Percentiles rank a stretch among this genome's conserved stretches.
phyloP scores from a whole-genome alignment of 768 basidiomycete genomes.

The Boletales sp. region DNA sequence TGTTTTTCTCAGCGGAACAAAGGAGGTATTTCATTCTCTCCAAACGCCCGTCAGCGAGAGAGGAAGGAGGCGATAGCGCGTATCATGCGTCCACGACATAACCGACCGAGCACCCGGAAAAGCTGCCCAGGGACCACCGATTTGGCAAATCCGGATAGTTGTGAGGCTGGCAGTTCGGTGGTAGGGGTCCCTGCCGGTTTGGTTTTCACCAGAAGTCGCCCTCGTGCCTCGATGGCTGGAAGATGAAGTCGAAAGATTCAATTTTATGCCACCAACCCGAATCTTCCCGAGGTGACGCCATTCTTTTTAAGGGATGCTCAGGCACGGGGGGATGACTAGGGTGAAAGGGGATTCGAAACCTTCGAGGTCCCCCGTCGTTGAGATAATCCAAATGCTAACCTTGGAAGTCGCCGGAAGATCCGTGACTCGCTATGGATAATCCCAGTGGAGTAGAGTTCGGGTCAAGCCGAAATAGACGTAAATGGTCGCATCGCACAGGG shows the following conservation, averaged over 20 bases:
- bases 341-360: neutral
- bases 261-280: conserved; percentile 4
- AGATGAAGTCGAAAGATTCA: conserved; percentile 10
- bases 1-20: neutral
- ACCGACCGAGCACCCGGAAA: conserved; percentile 2
- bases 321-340: neutral
- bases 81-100: conserved; percentile 8
- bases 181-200: conserved; percentile 11
- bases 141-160: conserved; percentile 9
- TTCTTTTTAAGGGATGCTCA: neutral
- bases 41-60: neutral
- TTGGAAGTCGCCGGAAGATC: too few species aligned
- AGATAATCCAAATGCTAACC: too few species aligned
- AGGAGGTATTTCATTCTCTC: neutral
- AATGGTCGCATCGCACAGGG: conserved; percentile 3
- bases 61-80: conserved; percentile 18
- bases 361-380: neutral
- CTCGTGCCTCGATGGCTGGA: conserved; percentile 15
- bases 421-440: too few species aligned
- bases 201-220: conserved; percentile 14
- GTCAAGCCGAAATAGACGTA: conserved; percentile 11
- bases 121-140: conserved; percentile 2
- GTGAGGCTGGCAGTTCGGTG: conserved; percentile 9
- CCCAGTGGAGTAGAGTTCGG: neutral
- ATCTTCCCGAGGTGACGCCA: conserved; percentile 7